Evolutionary conservation across 2,329 filamentous ascomycete species (phyloP), one percentile per base, ranked within the genome.

Genomic region (Aspergillus pseudoviridinutans): DNA sequence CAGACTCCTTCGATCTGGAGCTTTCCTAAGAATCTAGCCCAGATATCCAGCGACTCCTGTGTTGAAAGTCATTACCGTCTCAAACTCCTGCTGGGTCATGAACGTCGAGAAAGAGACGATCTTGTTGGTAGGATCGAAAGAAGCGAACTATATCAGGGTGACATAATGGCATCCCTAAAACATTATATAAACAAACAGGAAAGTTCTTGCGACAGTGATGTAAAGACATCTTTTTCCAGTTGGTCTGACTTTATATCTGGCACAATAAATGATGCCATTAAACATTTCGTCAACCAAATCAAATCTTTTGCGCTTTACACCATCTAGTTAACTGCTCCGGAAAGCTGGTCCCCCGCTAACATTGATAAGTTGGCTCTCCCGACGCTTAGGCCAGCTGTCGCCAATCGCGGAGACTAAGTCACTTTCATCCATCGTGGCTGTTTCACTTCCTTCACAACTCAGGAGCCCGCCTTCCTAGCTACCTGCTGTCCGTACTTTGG

Each of bases 381-480:
- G 53, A 42, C 63, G 65, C 64, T 71, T 66, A 70, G 70, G 68
- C 67, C 70, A 69, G 62, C 61, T 70, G 66, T 68, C 66, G 64
- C 63, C 58, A 60, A 57, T 53, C 57, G 28, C 49, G 41, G 32
- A 38, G 22, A 25, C 44, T 47, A 47, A 25, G 10, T 47, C 49
- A 50, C 50, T 57, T 58, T 56, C 53, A 63, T 61, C 56, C 61
- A 58, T 64, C 61, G 61, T 64, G 58, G 61, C 62, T 57, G 51
- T 62, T 66, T 62, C 61, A 63, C 49, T 60, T 61, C 53, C 54
- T 58, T 55, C 57, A 63, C 61, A 61, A 58, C 60, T 49, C 61
- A 64, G 61, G 55, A 63, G 53, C 55, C 51, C 51, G 55, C 58
- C 55, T 62, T 62, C 57, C 58, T 57, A 58, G 62, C 62, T 67